phyloP scores from a whole-genome alignment of 2,329 filamentous ascomycete genomes.

The Allantophomopsis cytisporea region DNA sequence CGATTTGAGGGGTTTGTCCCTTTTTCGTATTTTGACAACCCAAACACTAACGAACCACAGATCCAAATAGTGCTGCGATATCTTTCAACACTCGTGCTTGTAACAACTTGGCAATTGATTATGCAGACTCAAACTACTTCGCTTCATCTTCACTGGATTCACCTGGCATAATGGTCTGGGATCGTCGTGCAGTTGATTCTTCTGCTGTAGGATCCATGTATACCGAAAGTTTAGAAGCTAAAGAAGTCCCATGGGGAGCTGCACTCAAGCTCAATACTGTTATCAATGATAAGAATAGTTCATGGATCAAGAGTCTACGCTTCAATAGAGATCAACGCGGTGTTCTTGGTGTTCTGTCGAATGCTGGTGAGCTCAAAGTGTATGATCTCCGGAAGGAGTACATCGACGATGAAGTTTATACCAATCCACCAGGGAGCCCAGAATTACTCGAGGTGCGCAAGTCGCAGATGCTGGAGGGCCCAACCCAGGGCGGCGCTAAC shows the following conservation, averaged over 20 bases:
- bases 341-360: constrained; percentile 45
- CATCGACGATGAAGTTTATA: constrained; percentile 23
- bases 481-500: constrained; percentile 29
- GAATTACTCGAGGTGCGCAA: constrained; percentile 44
- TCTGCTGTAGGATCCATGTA: constrained; percentile 39
- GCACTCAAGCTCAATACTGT: constrained; percentile 42
- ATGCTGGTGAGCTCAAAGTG: constrained; percentile 49
- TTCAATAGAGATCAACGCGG: constrained; percentile 50
- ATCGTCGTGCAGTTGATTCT: constrained; percentile 48
- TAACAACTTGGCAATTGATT: constrained; percentile 66
- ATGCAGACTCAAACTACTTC: constrained; percentile 71
- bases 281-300: constrained; percentile 39
- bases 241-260: constrained; percentile 48
- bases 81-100: constrained; percentile 54
- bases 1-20: constrained; percentile 54
- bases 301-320: constrained; percentile 46
- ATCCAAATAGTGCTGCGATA: constrained; percentile 35
- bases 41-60: constrained; percentile 16
- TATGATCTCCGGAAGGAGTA: constrained; percentile 43
- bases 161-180: constrained; percentile 66
- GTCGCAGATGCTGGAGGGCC: constrained; percentile 48
- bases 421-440: constrained; percentile 35
- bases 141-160: constrained; percentile 66
- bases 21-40: not conserved
- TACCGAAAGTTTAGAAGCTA: constrained; percentile 41